Percentiles rank a stretch among this genome's conserved stretches.
These are phyloP conservation scores for Tanacetum coccineum DNA, from an alignment of 129 eudicot species.

Conservation along the genomic window DNA sequence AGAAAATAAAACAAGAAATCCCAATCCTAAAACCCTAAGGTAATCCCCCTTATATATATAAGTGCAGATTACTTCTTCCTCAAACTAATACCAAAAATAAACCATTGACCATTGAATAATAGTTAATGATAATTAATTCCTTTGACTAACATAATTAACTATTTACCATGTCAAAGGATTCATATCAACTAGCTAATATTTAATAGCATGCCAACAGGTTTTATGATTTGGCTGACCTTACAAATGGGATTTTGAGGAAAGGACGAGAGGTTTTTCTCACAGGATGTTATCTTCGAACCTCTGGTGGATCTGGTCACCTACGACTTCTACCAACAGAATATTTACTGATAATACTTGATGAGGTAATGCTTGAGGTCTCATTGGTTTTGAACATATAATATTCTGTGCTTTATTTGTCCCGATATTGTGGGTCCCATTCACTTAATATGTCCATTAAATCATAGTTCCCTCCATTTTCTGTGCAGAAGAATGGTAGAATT, in stretches of 20 bases:
- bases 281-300: conserved; percentile 84
- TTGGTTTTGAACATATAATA: conserved; percentile 3
- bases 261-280: conserved; percentile 83
- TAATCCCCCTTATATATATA: too few species aligned
- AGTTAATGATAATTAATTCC: too few species aligned
- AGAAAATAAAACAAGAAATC: too few species aligned
- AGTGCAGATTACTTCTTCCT: too few species aligned
- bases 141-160: too few species aligned
- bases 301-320: conserved; percentile 52
- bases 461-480: background rate
- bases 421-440: conserved; percentile 1
- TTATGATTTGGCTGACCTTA: conserved; percentile 71
- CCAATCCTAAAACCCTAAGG: too few species aligned
- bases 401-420: background rate
- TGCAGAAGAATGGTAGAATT: background rate
- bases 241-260: conserved; percentile 71
- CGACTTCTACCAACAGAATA: conserved; percentile 92
- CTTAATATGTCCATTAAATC: background rate
- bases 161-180: too few species aligned
- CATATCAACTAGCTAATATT: conserved; percentile 2
- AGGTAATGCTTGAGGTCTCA: conserved; percentile 43
- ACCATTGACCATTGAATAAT: too few species aligned
- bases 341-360: conserved; percentile 73
- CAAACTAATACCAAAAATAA: too few species aligned
- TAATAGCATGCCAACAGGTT: conserved; percentile 44